Evolutionary conservation across 345 rosid species (phyloP).

Genomic region (Syzygium aromaticum): DNA sequence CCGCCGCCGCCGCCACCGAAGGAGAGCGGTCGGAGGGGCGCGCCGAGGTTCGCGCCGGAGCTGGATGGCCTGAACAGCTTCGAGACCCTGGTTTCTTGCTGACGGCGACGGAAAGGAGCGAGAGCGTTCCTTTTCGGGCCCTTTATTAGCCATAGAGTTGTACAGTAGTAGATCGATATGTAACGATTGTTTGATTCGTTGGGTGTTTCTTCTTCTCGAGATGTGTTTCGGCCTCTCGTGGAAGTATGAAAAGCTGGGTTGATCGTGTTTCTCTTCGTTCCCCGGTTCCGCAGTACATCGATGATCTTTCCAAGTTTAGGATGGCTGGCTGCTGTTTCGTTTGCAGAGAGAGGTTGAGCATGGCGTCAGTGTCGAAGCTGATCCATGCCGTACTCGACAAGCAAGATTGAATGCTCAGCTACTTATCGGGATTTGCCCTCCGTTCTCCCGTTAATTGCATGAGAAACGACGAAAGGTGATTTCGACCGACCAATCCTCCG

Average conservation of each 20-base stretch:
- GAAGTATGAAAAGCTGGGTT: too few species aligned
- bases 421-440: too few species aligned
- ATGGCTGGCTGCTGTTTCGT: neutral
- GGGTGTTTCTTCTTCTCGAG: neutral
- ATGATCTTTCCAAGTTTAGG: neutral
- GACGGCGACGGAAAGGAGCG: neutral
- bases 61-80: constrained; percentile 9
- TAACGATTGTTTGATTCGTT: neutral
- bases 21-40: neutral
- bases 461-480: too few species aligned
- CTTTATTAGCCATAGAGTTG: neutral
- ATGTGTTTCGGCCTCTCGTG: neutral
- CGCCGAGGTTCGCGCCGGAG: constrained; percentile 3
- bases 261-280: too few species aligned
- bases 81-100: constrained; percentile 3
- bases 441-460: too few species aligned
- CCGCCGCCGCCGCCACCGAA: neutral
- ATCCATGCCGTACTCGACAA: too few species aligned
- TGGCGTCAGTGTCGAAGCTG: too few species aligned
- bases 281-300: neutral
- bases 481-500: too few species aligned
- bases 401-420: too few species aligned
- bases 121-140: too few species aligned
- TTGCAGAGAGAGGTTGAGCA: neutral
- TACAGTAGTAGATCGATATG: neutral